phyloP scores from a whole-genome alignment of 768 basidiomycete species.

The Suillus hirtellus region DNA sequence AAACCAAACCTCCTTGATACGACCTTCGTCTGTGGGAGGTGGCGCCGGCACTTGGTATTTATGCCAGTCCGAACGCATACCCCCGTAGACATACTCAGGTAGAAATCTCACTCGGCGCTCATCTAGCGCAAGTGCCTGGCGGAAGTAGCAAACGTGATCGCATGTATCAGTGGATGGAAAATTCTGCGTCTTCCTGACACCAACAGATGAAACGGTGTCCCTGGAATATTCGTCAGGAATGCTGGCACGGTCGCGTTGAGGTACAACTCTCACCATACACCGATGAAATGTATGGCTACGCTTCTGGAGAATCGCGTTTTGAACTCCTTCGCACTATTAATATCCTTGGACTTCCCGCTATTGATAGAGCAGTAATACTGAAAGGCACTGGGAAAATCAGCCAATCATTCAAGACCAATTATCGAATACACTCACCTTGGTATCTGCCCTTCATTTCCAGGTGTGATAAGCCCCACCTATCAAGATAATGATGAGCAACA shows the following conservation, averaged over 20 bases:
- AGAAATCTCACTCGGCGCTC: slow-evolving; percentile 28
- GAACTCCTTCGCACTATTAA: neutral
- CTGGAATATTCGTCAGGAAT: slow-evolving; percentile 19
- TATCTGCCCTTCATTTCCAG: neutral
- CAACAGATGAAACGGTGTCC: slow-evolving; percentile 42
- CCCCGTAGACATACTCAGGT: slow-evolving; percentile 23
- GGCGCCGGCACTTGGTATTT: no score
- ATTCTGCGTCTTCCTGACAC: slow-evolving; percentile 29
- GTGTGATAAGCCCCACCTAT: slow-evolving; percentile 29
- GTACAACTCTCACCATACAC: neutral
- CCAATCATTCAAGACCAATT: neutral
- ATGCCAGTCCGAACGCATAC: slow-evolving; percentile 9
- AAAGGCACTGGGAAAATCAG: neutral
- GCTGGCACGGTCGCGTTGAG: neutral
- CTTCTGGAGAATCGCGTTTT: neutral
- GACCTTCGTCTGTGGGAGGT: slow-evolving; percentile 10
- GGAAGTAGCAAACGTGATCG: slow-evolving; percentile 23
- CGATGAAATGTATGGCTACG: slow-evolving; percentile 5
- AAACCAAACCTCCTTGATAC: slow-evolving; percentile 31
- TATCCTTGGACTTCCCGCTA: neutral
- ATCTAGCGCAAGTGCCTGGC: slow-evolving; percentile 31
- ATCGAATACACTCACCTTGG: neutral
- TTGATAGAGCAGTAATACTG: neutral
- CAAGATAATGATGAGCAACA: neutral
- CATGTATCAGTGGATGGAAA: slow-evolving; percentile 24